Conservation (phyloP, 768 basidiomycete genomes). For the Hypsizygus marmoreus region DNA sequence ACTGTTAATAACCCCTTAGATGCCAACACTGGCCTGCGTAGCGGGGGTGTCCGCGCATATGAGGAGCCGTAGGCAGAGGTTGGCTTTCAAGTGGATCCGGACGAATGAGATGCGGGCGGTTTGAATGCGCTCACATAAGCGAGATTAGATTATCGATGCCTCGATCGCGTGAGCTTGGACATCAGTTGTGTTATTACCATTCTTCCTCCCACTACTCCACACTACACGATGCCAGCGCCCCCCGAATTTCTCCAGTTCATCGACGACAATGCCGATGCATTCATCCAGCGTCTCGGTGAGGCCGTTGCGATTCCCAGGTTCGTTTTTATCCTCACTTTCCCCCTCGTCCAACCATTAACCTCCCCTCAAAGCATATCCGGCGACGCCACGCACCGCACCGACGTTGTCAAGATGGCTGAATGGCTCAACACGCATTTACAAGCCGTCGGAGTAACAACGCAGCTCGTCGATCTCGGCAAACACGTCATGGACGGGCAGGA, state of each 20-base stretch:
- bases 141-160: too few species aligned
- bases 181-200: too few species aligned
- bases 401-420: conserved; percentile 84
- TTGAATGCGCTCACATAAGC: too few species aligned
- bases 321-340: conserved; percentile 10
- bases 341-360: background rate
- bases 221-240: conserved; percentile 47
- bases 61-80: too few species aligned
- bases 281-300: conserved; percentile 76
- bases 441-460: conserved; percentile 76
- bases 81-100: too few species aligned
- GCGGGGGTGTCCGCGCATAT: too few species aligned
- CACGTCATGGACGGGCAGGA: conserved; percentile 69
- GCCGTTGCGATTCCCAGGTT: conserved; percentile 86
- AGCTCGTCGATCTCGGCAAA: conserved; percentile 73
- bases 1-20: background rate
- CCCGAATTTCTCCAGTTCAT: conserved; percentile 53
- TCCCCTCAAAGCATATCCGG: conserved; percentile 57
- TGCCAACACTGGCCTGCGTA: conserved; percentile 2
- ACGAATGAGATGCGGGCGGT: too few species aligned
- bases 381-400: conserved; percentile 67
- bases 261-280: conserved; percentile 67
- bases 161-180: too few species aligned
- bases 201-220: conserved; percentile 3
- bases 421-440: conserved; percentile 79